These are phyloP conservation scores for Boletus smithii DNA, from an alignment of 1,284 basidiomycete genomes.

Conservation along the genomic window DNA sequence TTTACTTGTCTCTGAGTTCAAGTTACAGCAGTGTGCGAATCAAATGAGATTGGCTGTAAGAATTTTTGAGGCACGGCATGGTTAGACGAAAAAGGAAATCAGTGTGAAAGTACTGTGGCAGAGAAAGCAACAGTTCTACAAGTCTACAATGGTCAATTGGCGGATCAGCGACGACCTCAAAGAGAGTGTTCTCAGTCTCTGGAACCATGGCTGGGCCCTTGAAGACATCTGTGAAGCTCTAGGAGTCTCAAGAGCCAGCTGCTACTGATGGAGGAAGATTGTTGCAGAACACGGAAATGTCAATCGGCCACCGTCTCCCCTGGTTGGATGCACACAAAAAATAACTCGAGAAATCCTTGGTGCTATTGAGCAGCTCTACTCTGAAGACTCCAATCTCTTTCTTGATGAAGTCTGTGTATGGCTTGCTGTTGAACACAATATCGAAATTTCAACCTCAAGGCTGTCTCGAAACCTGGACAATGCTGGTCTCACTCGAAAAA, in stretches of 20 bases:
- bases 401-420: background rate
- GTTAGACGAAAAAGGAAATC: too few species aligned
- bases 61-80: too few species aligned
- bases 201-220: conserved; percentile 1
- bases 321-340: background rate
- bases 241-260: background rate
- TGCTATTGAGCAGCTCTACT: background rate
- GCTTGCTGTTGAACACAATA: background rate
- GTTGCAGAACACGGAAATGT: background rate
- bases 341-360: background rate
- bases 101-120: too few species aligned
- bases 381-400: background rate
- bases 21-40: too few species aligned
- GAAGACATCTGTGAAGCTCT: background rate
- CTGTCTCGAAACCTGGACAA: background rate
- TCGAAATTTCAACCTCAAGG: background rate
- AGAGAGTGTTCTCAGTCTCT: background rate
- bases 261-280: background rate
- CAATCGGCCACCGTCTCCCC: background rate
- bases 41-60: too few species aligned
- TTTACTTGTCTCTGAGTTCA: too few species aligned
- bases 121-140: too few species aligned
- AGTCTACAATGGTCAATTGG: too few species aligned
- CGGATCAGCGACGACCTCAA: background rate
- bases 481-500: background rate